Evolutionary conservation across 2,329 filamentous ascomycete species (phyloP), one percentile per base, ranked within the genome.

Genomic region (Aureobasidium sp.): DNA sequence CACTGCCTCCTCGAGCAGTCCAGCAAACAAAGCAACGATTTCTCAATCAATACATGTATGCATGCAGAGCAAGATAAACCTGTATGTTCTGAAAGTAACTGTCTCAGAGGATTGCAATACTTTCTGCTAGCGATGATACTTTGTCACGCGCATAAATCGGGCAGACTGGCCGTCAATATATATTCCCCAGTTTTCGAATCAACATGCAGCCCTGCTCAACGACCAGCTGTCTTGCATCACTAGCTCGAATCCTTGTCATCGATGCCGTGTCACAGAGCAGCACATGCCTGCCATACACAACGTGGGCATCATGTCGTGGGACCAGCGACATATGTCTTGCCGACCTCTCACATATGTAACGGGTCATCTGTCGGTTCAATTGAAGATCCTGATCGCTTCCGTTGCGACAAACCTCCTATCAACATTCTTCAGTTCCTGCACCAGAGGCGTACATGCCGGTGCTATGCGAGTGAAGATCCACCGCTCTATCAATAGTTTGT

Each of bases 301-400:
- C 53, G 27, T 57, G 53, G 53, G 53, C 53, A 57, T 44, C 25
- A 44, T 57, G 53, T 36, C 20, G 53, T 57, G 11, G 15, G 17
- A 42, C 39, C 45, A n/a, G 34, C 3, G 22, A 15, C 29, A 57
- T 22, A 57, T 57, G 53, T 45, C 39, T 57, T 59, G 53, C 53
- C 27, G 39, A 37, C 44, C 44, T 59, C 34, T 48, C 34, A 47
- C 42, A 47, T 39, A 42, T 59, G 44, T 44, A 48, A 59, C 55
- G 9, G 14, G 31, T 48, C 48, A 12, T 48, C 6, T 29, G 14
- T 39, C 42, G 20, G n/a, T 37, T 39, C 15, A 25, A 14, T 12
- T 12, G 17, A 45, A 36, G n/a, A 36, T 39, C 44, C 55, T 14
- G 34, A 59, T 59, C 44, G 22, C 31, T 39, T 20, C 44, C 42